A percentile compares a stretch with the other conserved stretches of the same genome.
phyloP scores from a whole-genome alignment of 2,329 filamentous ascomycete genomes.

The Trichoderma aggressivum region DNA sequence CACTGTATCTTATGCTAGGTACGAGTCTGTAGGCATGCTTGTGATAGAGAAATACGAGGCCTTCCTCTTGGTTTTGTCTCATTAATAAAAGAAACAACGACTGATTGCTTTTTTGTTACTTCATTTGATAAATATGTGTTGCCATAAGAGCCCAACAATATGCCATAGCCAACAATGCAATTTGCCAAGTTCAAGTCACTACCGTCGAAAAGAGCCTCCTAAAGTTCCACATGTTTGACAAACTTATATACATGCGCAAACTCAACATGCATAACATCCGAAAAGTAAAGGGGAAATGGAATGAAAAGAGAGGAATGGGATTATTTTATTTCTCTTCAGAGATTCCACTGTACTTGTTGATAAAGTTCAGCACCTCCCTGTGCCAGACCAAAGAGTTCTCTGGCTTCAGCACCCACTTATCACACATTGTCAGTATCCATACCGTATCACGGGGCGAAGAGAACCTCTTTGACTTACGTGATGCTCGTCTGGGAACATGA shows the following conservation, averaged over 20 bases:
- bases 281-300: background rate
- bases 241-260: background rate
- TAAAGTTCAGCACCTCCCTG: slow-evolving; percentile 76
- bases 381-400: slow-evolving; percentile 94
- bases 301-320: background rate
- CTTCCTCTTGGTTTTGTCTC: no score
- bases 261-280: background rate
- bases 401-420: slow-evolving; percentile 79
- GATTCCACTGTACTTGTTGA: slow-evolving; percentile 59
- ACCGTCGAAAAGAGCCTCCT: background rate
- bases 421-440: background rate
- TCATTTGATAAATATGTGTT: background rate
- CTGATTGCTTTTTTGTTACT: background rate
- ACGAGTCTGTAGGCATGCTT: background rate
- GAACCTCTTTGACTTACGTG: slow-evolving; percentile 38
- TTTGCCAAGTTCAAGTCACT: background rate
- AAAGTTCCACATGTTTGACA: background rate
- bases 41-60: no score
- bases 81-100: background rate
- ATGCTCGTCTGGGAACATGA: slow-evolving; percentile 77
- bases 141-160: background rate
- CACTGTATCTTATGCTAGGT: background rate
- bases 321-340: slow-evolving; percentile 22
- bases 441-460: no score
- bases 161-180: background rate